Percentiles rank a stretch among this genome's conserved stretches.
Conservation (phyloP, 331 rosid species). For the Cydonia oblonga region DNA sequence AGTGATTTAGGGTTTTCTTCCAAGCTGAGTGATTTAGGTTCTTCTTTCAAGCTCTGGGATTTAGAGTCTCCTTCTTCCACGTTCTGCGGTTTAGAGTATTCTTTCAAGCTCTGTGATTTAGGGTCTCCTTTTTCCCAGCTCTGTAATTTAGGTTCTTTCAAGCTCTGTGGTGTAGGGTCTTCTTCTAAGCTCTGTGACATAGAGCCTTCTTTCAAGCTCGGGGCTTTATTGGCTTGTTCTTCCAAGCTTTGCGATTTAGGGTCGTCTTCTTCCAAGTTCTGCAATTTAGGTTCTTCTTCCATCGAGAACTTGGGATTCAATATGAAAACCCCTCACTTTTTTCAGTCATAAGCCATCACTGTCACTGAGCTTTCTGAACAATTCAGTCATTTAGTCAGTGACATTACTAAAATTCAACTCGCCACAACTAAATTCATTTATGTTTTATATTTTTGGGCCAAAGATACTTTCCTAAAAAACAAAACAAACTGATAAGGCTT, state of each 20-base stretch:
- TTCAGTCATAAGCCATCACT: background rate
- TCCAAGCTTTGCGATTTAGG: background rate
- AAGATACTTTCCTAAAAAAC: background rate
- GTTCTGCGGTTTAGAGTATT: background rate
- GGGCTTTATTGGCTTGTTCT: background rate
- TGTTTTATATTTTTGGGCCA: no score
- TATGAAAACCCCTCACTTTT: background rate
- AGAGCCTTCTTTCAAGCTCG: background rate
- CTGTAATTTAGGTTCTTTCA: background rate
- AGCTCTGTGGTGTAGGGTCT: background rate
- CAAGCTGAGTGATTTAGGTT: background rate
- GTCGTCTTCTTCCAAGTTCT: conserved; percentile 2
- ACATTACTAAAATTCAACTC: background rate
- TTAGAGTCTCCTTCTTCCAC: background rate
- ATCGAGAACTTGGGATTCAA: background rate
- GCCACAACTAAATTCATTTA: background rate
- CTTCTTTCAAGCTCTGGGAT: conserved; percentile 1
- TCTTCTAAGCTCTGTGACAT: conserved; percentile 1
- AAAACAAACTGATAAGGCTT: background rate
- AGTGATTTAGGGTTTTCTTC: background rate
- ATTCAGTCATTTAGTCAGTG: background rate
- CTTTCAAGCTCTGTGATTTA: background rate
- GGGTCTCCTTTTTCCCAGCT: background rate
- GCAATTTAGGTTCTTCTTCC: background rate
- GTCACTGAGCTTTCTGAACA: background rate